Conservation (phyloP, 495 filamentous ascomycete genomes). For the Neurospora sp. region DNA sequence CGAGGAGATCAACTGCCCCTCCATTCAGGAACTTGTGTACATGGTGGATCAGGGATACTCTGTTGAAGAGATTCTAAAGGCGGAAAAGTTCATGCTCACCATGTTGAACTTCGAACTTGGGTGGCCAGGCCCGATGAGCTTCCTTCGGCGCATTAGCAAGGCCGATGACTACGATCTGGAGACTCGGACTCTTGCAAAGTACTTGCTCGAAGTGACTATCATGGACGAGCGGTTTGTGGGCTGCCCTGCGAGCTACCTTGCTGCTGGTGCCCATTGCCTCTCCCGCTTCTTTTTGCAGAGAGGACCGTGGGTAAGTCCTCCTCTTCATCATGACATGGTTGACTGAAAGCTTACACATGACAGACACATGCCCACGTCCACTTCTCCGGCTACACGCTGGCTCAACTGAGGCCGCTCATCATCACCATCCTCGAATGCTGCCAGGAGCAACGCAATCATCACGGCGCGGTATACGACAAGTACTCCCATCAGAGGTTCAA, state of each 20-base stretch:
- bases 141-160: constrained; percentile 92
- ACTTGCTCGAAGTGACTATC: constrained; percentile 91
- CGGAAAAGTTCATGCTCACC: constrained; percentile 93
- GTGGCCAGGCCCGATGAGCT: constrained; percentile 97
- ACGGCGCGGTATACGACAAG: constrained; percentile 81
- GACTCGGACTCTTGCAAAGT: constrained; percentile 92
- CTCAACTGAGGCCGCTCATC: constrained; percentile 70
- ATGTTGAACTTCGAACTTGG: constrained; percentile 93
- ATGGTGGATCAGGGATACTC: constrained; percentile 94
- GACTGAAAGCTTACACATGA: constrained; percentile 16
- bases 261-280: constrained; percentile 88
- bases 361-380: constrained; percentile 75
- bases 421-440: constrained; percentile 77
- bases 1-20: constrained; percentile 95
- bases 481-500: constrained; percentile 78
- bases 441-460: constrained; percentile 68
- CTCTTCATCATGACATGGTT: neutral
- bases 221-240: constrained; percentile 98
- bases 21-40: constrained; percentile 89
- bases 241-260: constrained; percentile 76
- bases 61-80: constrained; percentile 88
- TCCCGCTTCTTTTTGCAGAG: constrained; percentile 82
- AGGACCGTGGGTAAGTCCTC: constrained; percentile 73
- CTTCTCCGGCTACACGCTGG: constrained; percentile 85
- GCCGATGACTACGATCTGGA: constrained; percentile 96